These are phyloP conservation scores for Fusarium camptoceras DNA, from an alignment of 2,329 filamentous ascomycete species.

Conservation along the genomic window DNA sequence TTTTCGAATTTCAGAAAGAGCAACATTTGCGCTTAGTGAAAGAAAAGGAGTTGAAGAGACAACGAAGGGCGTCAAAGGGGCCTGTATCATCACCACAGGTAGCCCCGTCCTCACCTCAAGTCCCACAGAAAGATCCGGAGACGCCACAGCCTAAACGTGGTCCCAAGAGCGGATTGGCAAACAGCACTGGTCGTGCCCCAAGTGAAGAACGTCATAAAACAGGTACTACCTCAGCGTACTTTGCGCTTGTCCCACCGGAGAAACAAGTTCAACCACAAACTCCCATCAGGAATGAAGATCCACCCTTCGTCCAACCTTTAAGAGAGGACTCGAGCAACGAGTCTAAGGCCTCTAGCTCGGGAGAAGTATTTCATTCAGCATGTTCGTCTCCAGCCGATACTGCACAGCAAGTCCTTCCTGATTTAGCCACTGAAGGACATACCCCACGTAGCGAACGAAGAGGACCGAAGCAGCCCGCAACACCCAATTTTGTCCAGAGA, in stretches of 20 bases:
- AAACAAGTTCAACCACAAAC: constrained; percentile 11
- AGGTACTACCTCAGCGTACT: constrained; percentile 26
- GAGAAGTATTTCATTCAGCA: constrained; percentile 40
- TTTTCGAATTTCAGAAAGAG: constrained; percentile 71
- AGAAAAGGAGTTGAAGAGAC: constrained; percentile 52
- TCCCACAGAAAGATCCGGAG: constrained; percentile 17
- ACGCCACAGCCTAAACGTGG: constrained; percentile 21
- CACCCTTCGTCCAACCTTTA: constrained; percentile 32
- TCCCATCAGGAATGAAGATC: constrained; percentile 23
- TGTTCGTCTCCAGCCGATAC: constrained; percentile 35
- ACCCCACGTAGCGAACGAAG: background rate
- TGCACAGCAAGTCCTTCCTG: constrained; percentile 17
- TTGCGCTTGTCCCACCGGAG: constrained; percentile 11
- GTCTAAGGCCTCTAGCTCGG: constrained; percentile 33
- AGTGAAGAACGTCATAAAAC: constrained; percentile 6
- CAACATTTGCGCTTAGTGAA: constrained; percentile 61
- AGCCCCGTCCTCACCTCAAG: constrained; percentile 34
- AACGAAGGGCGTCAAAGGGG: constrained; percentile 47
- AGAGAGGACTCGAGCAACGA: constrained; percentile 38
- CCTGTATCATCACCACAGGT: constrained; percentile 28
- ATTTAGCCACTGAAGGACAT: constrained; percentile 22
- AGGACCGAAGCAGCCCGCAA: background rate
- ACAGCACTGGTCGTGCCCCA: constrained; percentile 4
- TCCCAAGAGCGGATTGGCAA: constrained; percentile 14
- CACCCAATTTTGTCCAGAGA: constrained; percentile 30